Evolutionary conservation across 2,329 filamentous ascomycete species (phyloP).

Genomic region (Ustulina deusta): DNA sequence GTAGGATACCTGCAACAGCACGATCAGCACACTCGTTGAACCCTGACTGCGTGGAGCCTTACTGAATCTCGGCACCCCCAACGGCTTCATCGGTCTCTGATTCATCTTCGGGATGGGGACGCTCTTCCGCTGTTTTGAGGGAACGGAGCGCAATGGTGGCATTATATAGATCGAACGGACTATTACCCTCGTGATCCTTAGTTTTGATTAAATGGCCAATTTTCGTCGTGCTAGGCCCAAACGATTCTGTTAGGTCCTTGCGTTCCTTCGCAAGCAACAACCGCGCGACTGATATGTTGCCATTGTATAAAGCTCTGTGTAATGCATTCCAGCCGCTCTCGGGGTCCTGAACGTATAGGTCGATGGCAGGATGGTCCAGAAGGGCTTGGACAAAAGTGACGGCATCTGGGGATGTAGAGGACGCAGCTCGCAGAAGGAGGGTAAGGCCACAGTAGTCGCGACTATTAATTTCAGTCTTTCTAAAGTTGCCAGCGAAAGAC

Average conservation of each 20-base stretch:
- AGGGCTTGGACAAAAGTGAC: slow-evolving; percentile 81
- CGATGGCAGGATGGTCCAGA: slow-evolving; percentile 83
- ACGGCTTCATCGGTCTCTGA: slow-evolving; percentile 68
- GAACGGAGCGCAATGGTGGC: slow-evolving; percentile 85
- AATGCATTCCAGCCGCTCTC: slow-evolving; percentile 98
- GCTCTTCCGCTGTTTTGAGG: slow-evolving; percentile 58
- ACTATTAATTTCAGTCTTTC: slow-evolving; percentile 80
- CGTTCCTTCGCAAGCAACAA: slow-evolving; percentile 83
- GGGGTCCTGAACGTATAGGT: slow-evolving; percentile 86
- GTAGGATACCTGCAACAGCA: slow-evolving; percentile 45
- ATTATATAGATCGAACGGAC: slow-evolving; percentile 92
- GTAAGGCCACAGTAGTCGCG: slow-evolving; percentile 86
- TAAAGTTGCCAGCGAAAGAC: slow-evolving; percentile 57
- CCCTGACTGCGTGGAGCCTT: slow-evolving; percentile 38
- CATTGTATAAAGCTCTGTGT: slow-evolving; percentile 89
- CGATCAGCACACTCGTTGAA: slow-evolving; percentile 16
- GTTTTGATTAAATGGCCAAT: slow-evolving; percentile 87
- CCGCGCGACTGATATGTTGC: slow-evolving; percentile 87
- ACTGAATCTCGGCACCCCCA: slow-evolving; percentile 45
- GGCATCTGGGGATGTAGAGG: slow-evolving; percentile 77
- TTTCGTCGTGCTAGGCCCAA: slow-evolving; percentile 68
- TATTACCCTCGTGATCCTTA: slow-evolving; percentile 94
- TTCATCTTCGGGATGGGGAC: slow-evolving; percentile 59
- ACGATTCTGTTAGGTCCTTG: slow-evolving; percentile 70
- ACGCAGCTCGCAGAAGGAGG: slow-evolving; percentile 84